Percentiles rank a stretch among this genome's conserved stretches.
Evolutionary conservation across 371 early-diverging fungal species (phyloP).

Genomic region (Smittium culicis): DNA sequence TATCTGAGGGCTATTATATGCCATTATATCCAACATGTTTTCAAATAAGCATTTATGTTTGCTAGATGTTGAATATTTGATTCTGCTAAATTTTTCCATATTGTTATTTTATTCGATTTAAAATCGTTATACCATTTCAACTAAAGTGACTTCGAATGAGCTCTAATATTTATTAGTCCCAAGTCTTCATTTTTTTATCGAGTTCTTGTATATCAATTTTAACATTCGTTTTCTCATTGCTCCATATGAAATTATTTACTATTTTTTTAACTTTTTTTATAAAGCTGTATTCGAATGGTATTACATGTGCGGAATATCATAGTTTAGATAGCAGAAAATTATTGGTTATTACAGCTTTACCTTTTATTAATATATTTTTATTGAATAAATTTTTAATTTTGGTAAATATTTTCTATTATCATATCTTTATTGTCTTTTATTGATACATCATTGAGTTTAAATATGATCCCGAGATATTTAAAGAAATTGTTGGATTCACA

Average conservation of each 20-base stretch:
- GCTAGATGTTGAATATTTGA: background rate
- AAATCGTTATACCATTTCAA: background rate
- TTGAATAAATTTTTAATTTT: background rate
- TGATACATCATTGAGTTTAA: background rate
- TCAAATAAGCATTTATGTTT: background rate
- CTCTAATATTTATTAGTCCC: background rate
- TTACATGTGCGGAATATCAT: background rate
- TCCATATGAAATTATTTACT: background rate
- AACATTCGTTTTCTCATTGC: background rate
- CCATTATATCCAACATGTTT: background rate
- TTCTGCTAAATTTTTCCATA: background rate
- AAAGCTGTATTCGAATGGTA: background rate
- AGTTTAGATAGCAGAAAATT: background rate
- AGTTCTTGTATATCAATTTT: background rate
- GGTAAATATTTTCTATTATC: background rate
- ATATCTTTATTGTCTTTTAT: background rate
- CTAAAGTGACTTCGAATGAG: background rate
- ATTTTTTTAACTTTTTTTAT: background rate
- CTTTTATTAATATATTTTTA: background rate
- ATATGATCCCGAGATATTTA: background rate
- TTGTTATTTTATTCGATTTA: background rate
- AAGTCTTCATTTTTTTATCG: background rate
- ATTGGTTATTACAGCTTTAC: background rate
- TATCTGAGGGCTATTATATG: background rate
- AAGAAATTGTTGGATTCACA: background rate